phyloP scores from a whole-genome alignment of 2,329 filamentous ascomycete species.

The Trichoderma guizhouense region DNA sequence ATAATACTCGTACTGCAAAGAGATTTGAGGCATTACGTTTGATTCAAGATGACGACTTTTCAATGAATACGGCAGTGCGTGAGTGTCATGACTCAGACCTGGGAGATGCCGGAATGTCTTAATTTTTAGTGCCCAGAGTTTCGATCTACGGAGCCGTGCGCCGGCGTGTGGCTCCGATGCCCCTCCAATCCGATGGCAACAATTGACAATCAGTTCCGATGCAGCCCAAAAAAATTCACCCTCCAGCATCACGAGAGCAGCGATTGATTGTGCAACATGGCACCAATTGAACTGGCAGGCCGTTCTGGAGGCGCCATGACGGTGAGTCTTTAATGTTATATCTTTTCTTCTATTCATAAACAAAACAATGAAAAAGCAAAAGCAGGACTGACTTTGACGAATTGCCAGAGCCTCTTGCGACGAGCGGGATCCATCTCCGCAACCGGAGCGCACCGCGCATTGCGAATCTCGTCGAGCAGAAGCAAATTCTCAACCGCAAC shows the following conservation, averaged over 20 bases:
- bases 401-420: conserved; percentile 37
- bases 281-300: conserved; percentile 49
- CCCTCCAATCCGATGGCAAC: conserved; percentile 34
- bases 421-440: conserved; percentile 32
- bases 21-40: not conserved
- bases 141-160: not conserved
- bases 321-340: conserved; percentile 32
- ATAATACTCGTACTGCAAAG: conserved; percentile 4
- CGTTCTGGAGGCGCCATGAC: conserved; percentile 47
- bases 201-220: conserved; percentile 33
- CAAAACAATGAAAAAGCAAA: conserved; percentile 16
- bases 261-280: conserved; percentile 36
- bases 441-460: conserved; percentile 11
- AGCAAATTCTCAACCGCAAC: conserved; percentile 39
- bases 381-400: not conserved
- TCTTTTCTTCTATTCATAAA: not conserved
- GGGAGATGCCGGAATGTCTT: not conserved
- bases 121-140: not conserved
- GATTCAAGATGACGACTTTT: not conserved
- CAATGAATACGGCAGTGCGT: not conserved
- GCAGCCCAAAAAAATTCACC: conserved; percentile 28
- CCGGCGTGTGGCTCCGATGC: not conserved
- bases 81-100: not conserved
- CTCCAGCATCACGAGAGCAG: conserved; percentile 21
- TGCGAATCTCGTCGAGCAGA: conserved; percentile 26